Evolutionary conservation across 2,329 filamentous ascomycete species (phyloP).

Genomic region (Sclerotinia subarctica): DNA sequence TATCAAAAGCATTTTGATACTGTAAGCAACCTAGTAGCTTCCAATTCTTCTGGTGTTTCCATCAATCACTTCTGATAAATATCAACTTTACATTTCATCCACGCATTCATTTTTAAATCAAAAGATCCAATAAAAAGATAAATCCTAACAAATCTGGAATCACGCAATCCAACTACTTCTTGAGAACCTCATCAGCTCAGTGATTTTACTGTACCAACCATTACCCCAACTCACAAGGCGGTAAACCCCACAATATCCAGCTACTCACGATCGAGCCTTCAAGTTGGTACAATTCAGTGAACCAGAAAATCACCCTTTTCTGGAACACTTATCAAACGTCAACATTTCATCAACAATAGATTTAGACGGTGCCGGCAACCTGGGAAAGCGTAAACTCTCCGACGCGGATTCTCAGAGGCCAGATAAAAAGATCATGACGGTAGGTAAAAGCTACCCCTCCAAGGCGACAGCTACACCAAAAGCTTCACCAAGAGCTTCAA

Average conservation of each 20-base stretch:
- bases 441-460: slow-evolving; percentile 43
- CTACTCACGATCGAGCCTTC: slow-evolving; percentile 2
- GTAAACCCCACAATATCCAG: slow-evolving; percentile 16
- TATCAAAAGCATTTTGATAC: background rate
- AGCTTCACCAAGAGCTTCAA: background rate
- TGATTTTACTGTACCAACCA: background rate
- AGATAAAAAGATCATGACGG: slow-evolving; percentile 60
- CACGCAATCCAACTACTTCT: background rate
- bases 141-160: background rate
- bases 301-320: slow-evolving; percentile 26
- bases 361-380: slow-evolving; percentile 43
- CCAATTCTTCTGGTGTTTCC: slow-evolving; percentile 5
- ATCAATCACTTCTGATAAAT: slow-evolving; percentile 4
- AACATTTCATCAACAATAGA: slow-evolving; percentile 36
- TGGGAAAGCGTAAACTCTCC: slow-evolving; percentile 67
- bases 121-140: background rate
- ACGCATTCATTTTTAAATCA: background rate
- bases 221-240: background rate
- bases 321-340: slow-evolving; percentile 32
- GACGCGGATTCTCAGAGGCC: slow-evolving; percentile 55
- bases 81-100: background rate
- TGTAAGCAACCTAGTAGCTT: slow-evolving; percentile 16
- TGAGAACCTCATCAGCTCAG: background rate
- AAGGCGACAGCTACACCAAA: slow-evolving; percentile 13
- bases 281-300: slow-evolving; percentile 23